Evolutionary conservation across 805 yeast species (phyloP), one percentile per base, ranked within the genome.

Genomic region (Wickerhamomyces hampshirensis): DNA sequence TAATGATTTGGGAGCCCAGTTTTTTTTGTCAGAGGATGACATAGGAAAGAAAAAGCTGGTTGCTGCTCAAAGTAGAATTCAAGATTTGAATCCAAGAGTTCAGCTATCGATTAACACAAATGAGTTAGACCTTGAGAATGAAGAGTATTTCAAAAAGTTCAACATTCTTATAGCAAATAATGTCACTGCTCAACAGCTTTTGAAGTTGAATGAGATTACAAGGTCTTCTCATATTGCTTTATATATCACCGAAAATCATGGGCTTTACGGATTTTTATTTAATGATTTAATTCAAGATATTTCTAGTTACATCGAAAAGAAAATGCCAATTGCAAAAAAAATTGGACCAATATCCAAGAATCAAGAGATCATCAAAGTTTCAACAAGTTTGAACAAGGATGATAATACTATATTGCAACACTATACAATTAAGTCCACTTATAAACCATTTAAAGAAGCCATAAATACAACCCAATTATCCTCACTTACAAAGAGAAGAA

Each of bases 21-120:
- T 87, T 58, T 85, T 86, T 55, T 55, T 86, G 18, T 71, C 71
- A 32, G 71, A 66, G 21, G 49, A 56, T 2, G 76, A 77, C 28
- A 52, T 82, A 5, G 95, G 93, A 1, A 46, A 64, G 34, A 42
- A 48, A 31, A 76, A 83, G 48, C 66, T 77, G 2, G 75, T 71
- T 4, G 72, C 77, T 2, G 75, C 84, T 2, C 55, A 67, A 19
- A 58, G 63, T 3, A 66, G 79, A 34, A 75, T 91, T 27, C 71
- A 68, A 47, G 86, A 84, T 14, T 70, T 93, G 59, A 93, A 93
- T 53, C 84, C 84, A 9, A 66, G 96, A 42, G 97, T 89, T 13
- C 63, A 68, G 2, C 58, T 91, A 12, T 47, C 66, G 1, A 65
- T 66, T 26, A 71, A 71, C 35, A 60, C 66, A 0, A 49, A 45